Conservation (phyloP, 2,329 filamentous ascomycete species). For the Fonsecaea pugnacius region DNA sequence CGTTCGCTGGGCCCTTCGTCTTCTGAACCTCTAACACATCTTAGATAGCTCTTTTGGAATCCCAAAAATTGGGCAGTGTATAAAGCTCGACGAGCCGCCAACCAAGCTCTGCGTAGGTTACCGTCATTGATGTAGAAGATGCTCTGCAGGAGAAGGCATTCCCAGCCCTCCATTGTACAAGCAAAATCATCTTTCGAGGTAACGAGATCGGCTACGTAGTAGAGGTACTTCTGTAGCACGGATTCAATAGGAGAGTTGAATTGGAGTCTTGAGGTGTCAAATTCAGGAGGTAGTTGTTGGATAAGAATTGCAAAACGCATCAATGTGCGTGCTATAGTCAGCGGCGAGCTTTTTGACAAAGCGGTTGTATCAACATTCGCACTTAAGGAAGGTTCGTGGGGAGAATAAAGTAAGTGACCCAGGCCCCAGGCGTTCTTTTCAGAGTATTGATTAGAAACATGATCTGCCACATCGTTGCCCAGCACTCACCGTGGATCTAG, state of each 20-base stretch:
- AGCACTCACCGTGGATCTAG: constrained; percentile 39
- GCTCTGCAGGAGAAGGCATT: constrained; percentile 50
- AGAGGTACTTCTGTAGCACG: constrained; percentile 41
- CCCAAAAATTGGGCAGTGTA: constrained; percentile 49
- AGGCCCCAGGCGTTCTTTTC: constrained; percentile 9
- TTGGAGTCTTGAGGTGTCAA: constrained; percentile 16
- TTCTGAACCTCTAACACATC: constrained; percentile 33
- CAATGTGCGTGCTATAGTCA: constrained; percentile 51
- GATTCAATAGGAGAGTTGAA: neutral
- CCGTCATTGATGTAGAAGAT: constrained; percentile 47
- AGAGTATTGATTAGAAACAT: constrained; percentile 45
- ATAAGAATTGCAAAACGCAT: constrained; percentile 53
- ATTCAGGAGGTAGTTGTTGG: constrained; percentile 51
- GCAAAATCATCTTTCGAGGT: constrained; percentile 47
- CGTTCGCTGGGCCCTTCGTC: constrained; percentile 12
- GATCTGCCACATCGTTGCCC: constrained; percentile 43
- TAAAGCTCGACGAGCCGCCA: constrained; percentile 46
- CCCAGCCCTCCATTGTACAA: constrained; percentile 46
- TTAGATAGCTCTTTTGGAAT: constrained; percentile 39
- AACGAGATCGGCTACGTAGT: constrained; percentile 41
- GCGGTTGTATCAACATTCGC: neutral
- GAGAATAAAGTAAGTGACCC: neutral
- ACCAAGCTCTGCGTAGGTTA: constrained; percentile 48
- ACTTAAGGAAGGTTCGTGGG: neutral
- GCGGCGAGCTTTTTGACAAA: constrained; percentile 4